phyloP scores from a whole-genome alignment of 106 monocot species.

The Dioscorea alata region DNA sequence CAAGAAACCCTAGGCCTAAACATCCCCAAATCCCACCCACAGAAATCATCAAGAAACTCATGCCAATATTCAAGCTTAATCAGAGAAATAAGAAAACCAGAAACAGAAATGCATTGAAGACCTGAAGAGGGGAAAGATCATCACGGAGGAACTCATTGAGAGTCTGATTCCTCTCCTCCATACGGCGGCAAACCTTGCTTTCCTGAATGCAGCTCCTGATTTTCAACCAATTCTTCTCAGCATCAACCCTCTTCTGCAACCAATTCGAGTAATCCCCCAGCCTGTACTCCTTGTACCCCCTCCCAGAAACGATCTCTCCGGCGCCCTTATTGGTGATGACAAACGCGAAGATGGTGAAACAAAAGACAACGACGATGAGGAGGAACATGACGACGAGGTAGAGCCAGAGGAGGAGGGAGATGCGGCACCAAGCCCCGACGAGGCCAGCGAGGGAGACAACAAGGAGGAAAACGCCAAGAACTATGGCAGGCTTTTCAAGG shows the following conservation, averaged over 20 bases:
- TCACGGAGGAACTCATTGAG: constrained; percentile 7
- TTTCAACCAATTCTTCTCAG: constrained; percentile 17
- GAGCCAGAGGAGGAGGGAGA: constrained; percentile 30
- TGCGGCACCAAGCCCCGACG: constrained; percentile 39
- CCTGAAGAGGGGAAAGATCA: constrained; percentile 34
- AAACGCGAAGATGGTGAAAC: constrained; percentile 25
- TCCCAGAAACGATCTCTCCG: constrained; percentile 17
- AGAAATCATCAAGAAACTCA: too few species aligned
- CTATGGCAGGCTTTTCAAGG: constrained; percentile 18
- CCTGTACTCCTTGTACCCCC: constrained; percentile 26
- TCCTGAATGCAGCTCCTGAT: constrained; percentile 42
- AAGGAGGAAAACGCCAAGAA: constrained; percentile 22
- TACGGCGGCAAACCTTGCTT: constrained; percentile 11
- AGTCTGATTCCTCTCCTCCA: constrained; percentile 11
- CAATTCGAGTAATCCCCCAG: constrained; percentile 38
- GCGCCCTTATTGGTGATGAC: constrained; percentile 27
- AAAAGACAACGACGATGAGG: constrained; percentile 24
- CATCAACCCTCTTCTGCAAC: constrained; percentile 26
- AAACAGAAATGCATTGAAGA: neutral
- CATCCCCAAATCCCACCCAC: too few species aligned
- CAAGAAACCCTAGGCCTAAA: too few species aligned
- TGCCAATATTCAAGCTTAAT: too few species aligned
- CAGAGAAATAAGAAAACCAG: too few species aligned
- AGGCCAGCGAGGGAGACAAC: constrained; percentile 32
- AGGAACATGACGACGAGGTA: constrained; percentile 52